These are phyloP conservation scores for Glaciozyma antarctica DNA, from an alignment of 768 basidiomycete species.

Conservation along the genomic window DNA sequence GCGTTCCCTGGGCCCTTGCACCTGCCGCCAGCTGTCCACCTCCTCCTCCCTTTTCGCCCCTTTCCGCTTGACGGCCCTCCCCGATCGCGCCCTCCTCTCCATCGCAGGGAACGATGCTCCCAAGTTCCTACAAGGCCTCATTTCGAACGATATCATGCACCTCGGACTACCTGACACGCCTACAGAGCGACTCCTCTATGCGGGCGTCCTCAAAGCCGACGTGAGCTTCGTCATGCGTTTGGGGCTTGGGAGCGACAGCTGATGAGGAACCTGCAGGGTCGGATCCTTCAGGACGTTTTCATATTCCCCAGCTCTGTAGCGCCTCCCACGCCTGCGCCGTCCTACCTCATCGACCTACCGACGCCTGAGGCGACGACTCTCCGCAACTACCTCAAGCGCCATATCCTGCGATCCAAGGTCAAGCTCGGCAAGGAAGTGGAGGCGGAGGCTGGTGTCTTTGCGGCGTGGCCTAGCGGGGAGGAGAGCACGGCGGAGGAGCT, in stretches of 20 bases:
- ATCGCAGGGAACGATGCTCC: slow-evolving; percentile 26
- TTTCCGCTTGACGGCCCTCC: slow-evolving; percentile 12
- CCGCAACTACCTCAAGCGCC: slow-evolving; percentile 64
- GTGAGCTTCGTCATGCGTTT: slow-evolving; percentile 1
- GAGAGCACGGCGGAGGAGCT: slow-evolving; percentile 37
- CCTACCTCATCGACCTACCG: slow-evolving; percentile 33
- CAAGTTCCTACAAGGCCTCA: slow-evolving; percentile 35
- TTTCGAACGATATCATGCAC: slow-evolving; percentile 31
- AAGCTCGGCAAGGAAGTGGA: slow-evolving; percentile 56
- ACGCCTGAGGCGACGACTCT: slow-evolving; percentile 45
- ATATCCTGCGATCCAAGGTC: slow-evolving; percentile 80
- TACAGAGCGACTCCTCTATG: slow-evolving; percentile 19
- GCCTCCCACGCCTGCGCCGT: slow-evolving; percentile 39
- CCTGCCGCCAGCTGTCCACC: slow-evolving; percentile 1
- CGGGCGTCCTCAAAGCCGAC: slow-evolving; percentile 31
- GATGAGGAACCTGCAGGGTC: slow-evolving; percentile 51
- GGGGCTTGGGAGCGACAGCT: not conserved
- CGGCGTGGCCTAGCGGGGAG: slow-evolving; percentile 50
- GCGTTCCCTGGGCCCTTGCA: not conserved
- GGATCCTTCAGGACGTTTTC: slow-evolving; percentile 81
- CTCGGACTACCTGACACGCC: slow-evolving; percentile 2
- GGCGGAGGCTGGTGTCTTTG: slow-evolving; percentile 69
- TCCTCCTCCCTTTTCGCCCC: not conserved
- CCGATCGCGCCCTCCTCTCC: slow-evolving; percentile 15
- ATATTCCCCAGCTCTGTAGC: slow-evolving; percentile 62